Conservation (phyloP, 1,284 basidiomycete genomes). For the Moesziomyces antarcticus region DNA sequence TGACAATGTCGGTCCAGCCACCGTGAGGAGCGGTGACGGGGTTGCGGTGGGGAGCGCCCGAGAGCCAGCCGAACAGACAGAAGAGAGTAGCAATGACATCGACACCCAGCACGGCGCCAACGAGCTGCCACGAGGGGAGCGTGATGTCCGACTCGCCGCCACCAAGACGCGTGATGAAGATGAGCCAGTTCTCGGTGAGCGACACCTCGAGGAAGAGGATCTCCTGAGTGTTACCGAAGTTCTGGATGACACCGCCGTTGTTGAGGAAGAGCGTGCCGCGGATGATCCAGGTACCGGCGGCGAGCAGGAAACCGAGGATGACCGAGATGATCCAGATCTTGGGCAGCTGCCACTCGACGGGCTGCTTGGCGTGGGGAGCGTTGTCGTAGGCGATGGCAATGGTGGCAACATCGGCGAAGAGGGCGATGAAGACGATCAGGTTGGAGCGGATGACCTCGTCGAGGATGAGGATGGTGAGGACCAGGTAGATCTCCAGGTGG, state of each 20-base stretch:
- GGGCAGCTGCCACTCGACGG: slow-evolving; percentile 74
- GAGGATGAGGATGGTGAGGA: slow-evolving; percentile 71
- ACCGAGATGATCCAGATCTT: slow-evolving; percentile 74
- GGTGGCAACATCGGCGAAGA: slow-evolving; percentile 73
- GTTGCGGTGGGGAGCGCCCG: slow-evolving; percentile 70
- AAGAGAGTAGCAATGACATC: slow-evolving; percentile 73
- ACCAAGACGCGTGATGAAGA: slow-evolving; percentile 71
- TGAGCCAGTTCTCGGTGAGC: slow-evolving; percentile 73
- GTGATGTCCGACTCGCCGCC: slow-evolving; percentile 68
- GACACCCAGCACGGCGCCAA: slow-evolving; percentile 72
- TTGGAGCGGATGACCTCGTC: slow-evolving; percentile 74
- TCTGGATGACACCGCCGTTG: slow-evolving; percentile 72
- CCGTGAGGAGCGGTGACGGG: slow-evolving; percentile 67
- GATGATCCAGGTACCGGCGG: slow-evolving; percentile 72
- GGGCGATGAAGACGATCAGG: slow-evolving; percentile 73
- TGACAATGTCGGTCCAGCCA: slow-evolving; percentile 71
- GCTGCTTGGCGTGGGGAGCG: slow-evolving; percentile 71
- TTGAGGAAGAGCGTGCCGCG: slow-evolving; percentile 72
- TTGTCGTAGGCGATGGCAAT: slow-evolving; percentile 73
- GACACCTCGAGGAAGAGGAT: slow-evolving; percentile 74
- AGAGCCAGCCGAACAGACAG: slow-evolving; percentile 73
- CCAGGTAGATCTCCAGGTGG: slow-evolving; percentile 73
- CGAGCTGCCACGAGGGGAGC: slow-evolving; percentile 71
- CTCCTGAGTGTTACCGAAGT: slow-evolving; percentile 72
- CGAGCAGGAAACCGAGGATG: slow-evolving; percentile 70